A percentile compares a stretch with the other conserved stretches of the same genome.
Evolutionary conservation across 1,139 yeast genomes (phyloP).

Genomic region (Zygotorulaspora mrakii): DNA sequence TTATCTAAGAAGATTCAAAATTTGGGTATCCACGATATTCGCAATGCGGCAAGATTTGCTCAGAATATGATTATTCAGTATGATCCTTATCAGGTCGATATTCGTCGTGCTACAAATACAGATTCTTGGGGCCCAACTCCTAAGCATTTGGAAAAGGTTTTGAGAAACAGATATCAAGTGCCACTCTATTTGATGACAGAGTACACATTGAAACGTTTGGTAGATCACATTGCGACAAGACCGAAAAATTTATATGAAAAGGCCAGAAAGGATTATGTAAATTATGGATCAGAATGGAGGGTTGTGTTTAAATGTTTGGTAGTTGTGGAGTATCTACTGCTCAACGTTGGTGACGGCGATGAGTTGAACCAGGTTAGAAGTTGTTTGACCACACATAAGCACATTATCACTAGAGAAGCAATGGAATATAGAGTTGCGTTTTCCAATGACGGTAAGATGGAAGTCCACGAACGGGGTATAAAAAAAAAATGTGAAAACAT

Average conservation of each 20-base stretch:
- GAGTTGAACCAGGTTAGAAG: conserved; percentile 35
- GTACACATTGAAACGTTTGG: conserved; percentile 34
- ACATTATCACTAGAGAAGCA: conserved; percentile 32
- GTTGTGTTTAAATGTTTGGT: conserved; percentile 38
- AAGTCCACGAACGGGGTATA: conserved; percentile 37
- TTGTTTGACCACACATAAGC: conserved; percentile 33
- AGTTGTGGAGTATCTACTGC: conserved; percentile 36
- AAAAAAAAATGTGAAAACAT: conserved; percentile 35
- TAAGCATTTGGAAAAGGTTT: conserved; percentile 39
- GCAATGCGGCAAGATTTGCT: conserved; percentile 39
- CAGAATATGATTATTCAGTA: conserved; percentile 40
- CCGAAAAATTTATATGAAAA: conserved; percentile 38
- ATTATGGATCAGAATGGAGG: conserved; percentile 40
- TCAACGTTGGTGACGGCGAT: conserved; percentile 34
- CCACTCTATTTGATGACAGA: conserved; percentile 36
- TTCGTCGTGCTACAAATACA: conserved; percentile 45
- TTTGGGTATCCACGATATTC: conserved; percentile 38
- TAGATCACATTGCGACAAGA: conserved; percentile 36
- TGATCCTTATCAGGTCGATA: conserved; percentile 39
- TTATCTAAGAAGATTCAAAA: conserved; percentile 36
- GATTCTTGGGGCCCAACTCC: conserved; percentile 49
- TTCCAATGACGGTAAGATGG: conserved; percentile 38
- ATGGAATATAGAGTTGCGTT: conserved; percentile 31
- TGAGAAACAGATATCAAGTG: conserved; percentile 34
- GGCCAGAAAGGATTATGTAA: conserved; percentile 40